Conservation (phyloP, 495 filamentous ascomycete species). For the Podospora anserina region DNA sequence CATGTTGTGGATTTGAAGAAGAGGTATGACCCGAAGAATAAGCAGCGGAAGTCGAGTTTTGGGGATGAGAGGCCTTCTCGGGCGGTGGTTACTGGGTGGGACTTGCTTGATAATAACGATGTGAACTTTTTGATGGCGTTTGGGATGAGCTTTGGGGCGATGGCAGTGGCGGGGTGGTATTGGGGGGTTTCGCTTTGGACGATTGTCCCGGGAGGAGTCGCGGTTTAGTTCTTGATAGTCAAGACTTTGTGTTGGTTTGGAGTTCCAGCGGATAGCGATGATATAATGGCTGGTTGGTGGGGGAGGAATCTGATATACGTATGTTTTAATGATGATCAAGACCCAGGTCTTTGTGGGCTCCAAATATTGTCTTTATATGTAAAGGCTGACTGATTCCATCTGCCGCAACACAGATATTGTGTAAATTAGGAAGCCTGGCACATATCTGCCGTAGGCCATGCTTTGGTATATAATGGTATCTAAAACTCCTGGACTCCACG, state of each 20-base stretch:
- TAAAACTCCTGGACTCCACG: neutral
- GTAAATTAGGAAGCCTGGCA: neutral
- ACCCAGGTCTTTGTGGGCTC: too few species aligned
- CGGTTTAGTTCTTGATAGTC: neutral
- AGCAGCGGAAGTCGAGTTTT: slow-evolving; percentile 46
- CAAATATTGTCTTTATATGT: too few species aligned
- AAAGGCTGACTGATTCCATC: too few species aligned
- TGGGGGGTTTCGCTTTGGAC: slow-evolving; percentile 47
- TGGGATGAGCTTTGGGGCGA: slow-evolving; percentile 73
- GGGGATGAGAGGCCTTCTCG: slow-evolving; percentile 62
- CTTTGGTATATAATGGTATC: neutral
- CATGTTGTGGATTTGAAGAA: slow-evolving; percentile 24
- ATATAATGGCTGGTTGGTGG: neutral
- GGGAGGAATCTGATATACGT: neutral
- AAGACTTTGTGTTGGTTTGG: neutral
- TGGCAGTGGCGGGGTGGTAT: slow-evolving; percentile 58
- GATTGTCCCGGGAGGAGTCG: slow-evolving; percentile 25
- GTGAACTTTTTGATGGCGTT: slow-evolving; percentile 90
- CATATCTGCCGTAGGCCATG: neutral
- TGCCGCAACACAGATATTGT: neutral
- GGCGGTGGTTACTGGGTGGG: slow-evolving; percentile 66
- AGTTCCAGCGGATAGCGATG: neutral
- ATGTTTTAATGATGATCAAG: too few species aligned
- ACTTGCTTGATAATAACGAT: slow-evolving; percentile 86
- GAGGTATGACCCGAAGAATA: slow-evolving; percentile 43